Percentiles rank a stretch among this genome's conserved stretches.
Evolutionary conservation across 805 yeast genomes (phyloP).

Genomic region (Monosporozyma siamensis): DNA sequence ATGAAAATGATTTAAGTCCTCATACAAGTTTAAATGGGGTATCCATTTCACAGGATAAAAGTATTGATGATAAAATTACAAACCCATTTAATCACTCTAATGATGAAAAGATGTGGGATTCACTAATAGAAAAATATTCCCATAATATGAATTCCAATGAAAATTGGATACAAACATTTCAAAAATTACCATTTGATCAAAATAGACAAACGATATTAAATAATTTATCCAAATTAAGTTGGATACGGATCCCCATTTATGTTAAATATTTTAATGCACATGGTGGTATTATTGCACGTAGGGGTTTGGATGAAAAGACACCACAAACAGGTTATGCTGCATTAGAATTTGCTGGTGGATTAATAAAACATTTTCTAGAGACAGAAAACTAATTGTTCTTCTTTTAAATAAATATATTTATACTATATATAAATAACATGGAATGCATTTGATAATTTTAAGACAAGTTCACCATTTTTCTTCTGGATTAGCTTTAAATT

Average conservation of each 20-base stretch:
- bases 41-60: neutral
- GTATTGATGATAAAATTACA: no score
- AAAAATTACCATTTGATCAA: constrained; percentile 29
- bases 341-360: constrained; percentile 22
- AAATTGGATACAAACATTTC: constrained; percentile 11
- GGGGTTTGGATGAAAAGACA: constrained; percentile 38
- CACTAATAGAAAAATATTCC: constrained; percentile 22
- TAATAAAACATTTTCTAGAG: constrained; percentile 15
- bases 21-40: neutral
- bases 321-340: constrained; percentile 22
- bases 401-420: no score
- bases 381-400: neutral
- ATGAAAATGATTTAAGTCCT: no score
- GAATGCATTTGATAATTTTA: neutral
- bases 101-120: constrained; percentile 14
- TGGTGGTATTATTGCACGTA: constrained; percentile 75
- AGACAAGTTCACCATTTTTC: constrained; percentile 75
- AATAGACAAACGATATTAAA: constrained; percentile 36
- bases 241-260: constrained; percentile 72
- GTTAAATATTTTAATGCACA: constrained; percentile 73
- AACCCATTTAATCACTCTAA: no score
- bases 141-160: constrained; percentile 11
- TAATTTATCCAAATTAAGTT: constrained; percentile 52
- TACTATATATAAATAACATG: no score
- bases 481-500: constrained; percentile 71